A percentile compares a stretch with the other conserved stretches of the same genome.
Conservation (phyloP, 352 stramenopile genomes). For the Pythium insidiosum region DNA sequence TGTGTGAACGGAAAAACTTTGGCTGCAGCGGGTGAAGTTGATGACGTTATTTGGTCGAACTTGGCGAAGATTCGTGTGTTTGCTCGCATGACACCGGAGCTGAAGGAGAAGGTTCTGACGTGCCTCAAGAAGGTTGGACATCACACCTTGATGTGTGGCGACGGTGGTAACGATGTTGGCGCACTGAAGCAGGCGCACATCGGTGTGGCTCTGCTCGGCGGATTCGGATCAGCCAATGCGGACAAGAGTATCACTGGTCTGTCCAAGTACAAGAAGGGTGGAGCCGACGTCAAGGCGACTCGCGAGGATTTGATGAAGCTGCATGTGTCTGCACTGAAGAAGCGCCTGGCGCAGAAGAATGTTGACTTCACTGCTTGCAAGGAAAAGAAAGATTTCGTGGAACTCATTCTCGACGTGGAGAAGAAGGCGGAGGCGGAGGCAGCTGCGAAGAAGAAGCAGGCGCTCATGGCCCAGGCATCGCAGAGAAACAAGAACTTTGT, state of each 20-base stretch:
- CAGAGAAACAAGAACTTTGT: conserved; percentile 47
- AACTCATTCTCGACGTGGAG: conserved; percentile 61
- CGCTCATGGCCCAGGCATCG: conserved; percentile 14
- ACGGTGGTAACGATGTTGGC: conserved; percentile 98
- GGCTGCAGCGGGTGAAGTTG: conserved; percentile 55
- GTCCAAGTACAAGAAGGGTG: conserved; percentile 71
- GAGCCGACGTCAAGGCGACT: conserved; percentile 23
- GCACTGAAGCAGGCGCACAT: conserved; percentile 91
- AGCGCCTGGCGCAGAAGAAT: conserved; percentile 58
- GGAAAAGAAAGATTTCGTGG: conserved; percentile 78
- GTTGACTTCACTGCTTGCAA: conserved; percentile 60
- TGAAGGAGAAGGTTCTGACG: conserved; percentile 96
- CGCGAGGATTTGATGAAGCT: conserved; percentile 82
- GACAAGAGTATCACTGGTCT: conserved; percentile 81
- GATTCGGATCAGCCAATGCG: conserved; percentile 78
- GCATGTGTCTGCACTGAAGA: conserved; percentile 78
- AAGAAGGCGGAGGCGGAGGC: conserved; percentile 35
- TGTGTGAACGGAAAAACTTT: conserved; percentile 82
- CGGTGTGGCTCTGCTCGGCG: conserved; percentile 72
- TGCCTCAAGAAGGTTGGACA: conserved; percentile 90
- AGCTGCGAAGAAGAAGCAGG: conserved; percentile 52
- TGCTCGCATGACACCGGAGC: conserved; percentile 92
- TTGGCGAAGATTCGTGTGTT: conserved; percentile 89
- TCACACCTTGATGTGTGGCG: conserved; percentile 96
- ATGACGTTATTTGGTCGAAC: conserved; percentile 79